These are phyloP conservation scores for Fusarium begoniae DNA, from an alignment of 2,329 filamentous ascomycete genomes.

Conservation along the genomic window DNA sequence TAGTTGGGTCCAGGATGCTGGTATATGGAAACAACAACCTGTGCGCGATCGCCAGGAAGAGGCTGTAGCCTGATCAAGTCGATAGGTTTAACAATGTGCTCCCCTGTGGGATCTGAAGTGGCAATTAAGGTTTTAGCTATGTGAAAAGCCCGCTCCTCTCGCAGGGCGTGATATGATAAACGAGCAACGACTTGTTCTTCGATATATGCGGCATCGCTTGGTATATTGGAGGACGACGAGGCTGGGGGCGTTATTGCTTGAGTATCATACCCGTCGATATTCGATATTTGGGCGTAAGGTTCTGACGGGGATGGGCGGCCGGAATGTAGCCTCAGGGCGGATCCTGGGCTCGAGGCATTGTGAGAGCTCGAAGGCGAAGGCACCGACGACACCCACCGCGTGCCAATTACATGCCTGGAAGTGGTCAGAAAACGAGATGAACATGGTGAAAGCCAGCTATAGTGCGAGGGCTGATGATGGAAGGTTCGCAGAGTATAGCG, in stretches of 20 bases:
- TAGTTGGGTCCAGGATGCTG: conserved; percentile 80
- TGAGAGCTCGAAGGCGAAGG: conserved; percentile 58
- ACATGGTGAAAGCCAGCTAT: neutral
- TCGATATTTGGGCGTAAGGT: conserved; percentile 47
- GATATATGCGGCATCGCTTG: conserved; percentile 61
- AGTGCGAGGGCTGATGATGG: neutral
- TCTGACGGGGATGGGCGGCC: conserved; percentile 57
- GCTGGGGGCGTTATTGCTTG: conserved; percentile 48
- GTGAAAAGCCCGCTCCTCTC: conserved; percentile 88
- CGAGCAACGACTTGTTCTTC: conserved; percentile 80
- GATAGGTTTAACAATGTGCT: conserved; percentile 82
- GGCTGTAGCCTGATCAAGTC: conserved; percentile 79
- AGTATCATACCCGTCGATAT: conserved; percentile 49
- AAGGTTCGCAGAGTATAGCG: neutral
- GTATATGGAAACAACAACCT: conserved; percentile 83
- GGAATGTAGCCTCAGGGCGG: conserved; percentile 53
- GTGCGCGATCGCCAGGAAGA: conserved; percentile 72
- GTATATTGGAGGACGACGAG: conserved; percentile 46
- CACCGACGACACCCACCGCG: conserved; percentile 63
- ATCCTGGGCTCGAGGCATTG: conserved; percentile 55
- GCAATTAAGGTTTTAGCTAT: conserved; percentile 78
- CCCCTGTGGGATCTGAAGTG: conserved; percentile 75
- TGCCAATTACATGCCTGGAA: conserved; percentile 72
- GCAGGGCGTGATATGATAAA: conserved; percentile 81
- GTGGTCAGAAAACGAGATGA: conserved; percentile 16